Base-by-base conservation (phyloP, 495 filamentous ascomycete species). In the Platismatia glauca region DNA sequence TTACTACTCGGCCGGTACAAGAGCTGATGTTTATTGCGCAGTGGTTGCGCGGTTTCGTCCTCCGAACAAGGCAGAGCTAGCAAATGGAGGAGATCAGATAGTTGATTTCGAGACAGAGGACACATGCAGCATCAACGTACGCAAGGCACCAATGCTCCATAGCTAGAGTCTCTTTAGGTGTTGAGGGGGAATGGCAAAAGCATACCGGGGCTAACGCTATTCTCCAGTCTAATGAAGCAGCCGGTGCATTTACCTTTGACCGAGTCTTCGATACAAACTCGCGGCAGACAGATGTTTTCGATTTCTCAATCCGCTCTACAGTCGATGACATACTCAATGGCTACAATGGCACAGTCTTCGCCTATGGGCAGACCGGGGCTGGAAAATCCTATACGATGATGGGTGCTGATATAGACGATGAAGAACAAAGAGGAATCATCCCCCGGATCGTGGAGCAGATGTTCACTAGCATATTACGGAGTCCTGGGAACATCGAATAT, bases 371-470 rank as follows among this genome's bases (percentile, higher is more conserved):
- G 79, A 98, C 94, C 1, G 94, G 94, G 73, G 92, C 95, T 7
- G 94, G 94, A 75, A 98, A 98, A 78, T 97, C 94, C 20, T 97
- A 92, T 73, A 97, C 92, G 1, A 98, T 98, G 94, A 98, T 97
- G 94, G 92, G 92, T 59, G 87, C 86, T 29, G 92, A 93, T 76
- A 97, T 97, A 73, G 94, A 95, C 68, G 89, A 97, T 74, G 89
- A 91, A 0, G 80, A 85, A 59, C 85, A 85, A 66, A 91, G 90
- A 73, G 94, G 94, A 80, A 89, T 98, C 34, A 98, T 96, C 67
- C 94, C 94, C 39, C 87, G 94, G 66, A 98, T 98, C 66, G 89
- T 97, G 67, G 90, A 97, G 74, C 94, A 98, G 74, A 96, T 98
- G 69, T 98, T 98, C 73, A 86, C 88, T 66, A 95, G 89, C 70